Evolutionary conservation across 2,329 filamentous ascomycete genomes (phyloP).

Genomic region (Neodidymelliopsis sp.): DNA sequence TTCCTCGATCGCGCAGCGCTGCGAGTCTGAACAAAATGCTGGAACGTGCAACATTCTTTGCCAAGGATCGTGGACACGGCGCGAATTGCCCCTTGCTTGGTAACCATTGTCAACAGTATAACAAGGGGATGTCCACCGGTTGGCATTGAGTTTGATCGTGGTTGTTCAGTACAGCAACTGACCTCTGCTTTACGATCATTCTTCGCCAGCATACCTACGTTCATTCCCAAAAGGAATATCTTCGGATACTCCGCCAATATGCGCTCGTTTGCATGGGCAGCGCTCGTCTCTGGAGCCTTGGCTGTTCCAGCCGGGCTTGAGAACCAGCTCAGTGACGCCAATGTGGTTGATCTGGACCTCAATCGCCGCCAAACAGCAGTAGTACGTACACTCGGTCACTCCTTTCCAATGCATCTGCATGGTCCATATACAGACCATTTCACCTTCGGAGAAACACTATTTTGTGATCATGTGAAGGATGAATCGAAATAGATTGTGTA

Average conservation of each 20-base stretch:
- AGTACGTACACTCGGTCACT: too few relatives aligned
- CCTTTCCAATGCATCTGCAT: too few relatives aligned
- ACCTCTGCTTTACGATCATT: neutral
- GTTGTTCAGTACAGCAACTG: too few relatives aligned
- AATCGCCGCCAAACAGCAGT: too few relatives aligned
- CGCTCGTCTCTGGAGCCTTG: conserved; percentile 4
- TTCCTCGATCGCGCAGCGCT: neutral
- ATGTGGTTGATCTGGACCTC: neutral
- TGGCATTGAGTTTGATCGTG: too few relatives aligned
- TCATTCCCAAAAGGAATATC: neutral
- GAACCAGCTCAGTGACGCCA: neutral
- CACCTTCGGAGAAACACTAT: too few relatives aligned
- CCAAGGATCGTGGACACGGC: neutral
- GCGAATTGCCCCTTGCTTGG: conserved; percentile 2
- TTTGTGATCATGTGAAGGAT: too few relatives aligned
- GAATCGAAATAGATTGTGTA: too few relatives aligned
- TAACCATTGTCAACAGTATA: neutral
- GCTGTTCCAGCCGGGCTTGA: conserved; percentile 6
- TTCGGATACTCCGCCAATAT: neutral
- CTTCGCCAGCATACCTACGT: neutral
- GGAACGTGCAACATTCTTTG: conserved; percentile 3
- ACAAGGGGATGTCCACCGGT: neutral
- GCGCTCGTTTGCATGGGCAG: conserved; percentile 3
- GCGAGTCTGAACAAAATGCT: neutral
- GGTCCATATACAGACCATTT: too few relatives aligned